Conservation (phyloP, 2,329 filamentous ascomycete genomes). For the Trichoderma oligosporum region DNA sequence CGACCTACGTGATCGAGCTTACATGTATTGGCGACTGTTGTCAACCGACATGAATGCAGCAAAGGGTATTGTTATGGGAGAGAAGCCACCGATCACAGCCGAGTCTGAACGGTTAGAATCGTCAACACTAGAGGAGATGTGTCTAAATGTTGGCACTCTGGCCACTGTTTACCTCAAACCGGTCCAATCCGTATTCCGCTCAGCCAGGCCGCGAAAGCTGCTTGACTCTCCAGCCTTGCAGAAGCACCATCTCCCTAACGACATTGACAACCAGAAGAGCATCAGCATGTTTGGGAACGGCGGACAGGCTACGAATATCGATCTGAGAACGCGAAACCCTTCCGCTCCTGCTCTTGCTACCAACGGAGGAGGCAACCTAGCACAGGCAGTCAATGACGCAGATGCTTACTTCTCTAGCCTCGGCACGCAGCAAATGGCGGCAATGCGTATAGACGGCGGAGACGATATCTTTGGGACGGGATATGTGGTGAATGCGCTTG, state of each 20-base stretch:
- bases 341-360: conserved; percentile 20
- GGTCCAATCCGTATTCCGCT: conserved; percentile 93
- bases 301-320: conserved; percentile 49
- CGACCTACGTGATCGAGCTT: conserved; percentile 89
- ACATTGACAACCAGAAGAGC: conserved; percentile 54
- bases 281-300: conserved; percentile 56
- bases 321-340: conserved; percentile 38
- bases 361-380: conserved; percentile 47
- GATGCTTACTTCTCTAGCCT: conserved; percentile 85
- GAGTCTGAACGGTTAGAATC: conserved; percentile 94
- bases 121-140: conserved; percentile 91
- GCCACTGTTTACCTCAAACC: conserved; percentile 98
- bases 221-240: conserved; percentile 84
- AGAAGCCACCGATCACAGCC: conserved; percentile 93
- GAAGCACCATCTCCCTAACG: conserved; percentile 58
- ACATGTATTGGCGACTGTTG: conserved; percentile 98
- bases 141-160: conserved; percentile 89
- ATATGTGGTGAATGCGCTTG: conserved; percentile 78
- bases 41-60: conserved; percentile 87
- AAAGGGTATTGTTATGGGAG: conserved; percentile 89
- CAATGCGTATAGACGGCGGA: conserved; percentile 62
- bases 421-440: conserved; percentile 69
- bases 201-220: conserved; percentile 74
- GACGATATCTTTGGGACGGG: conserved; percentile 59
- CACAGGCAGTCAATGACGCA: conserved; percentile 74